A percentile compares a stretch with the other conserved stretches of the same genome.
These are phyloP conservation scores for Wickerhamomyces queroliae DNA, from an alignment of 805 yeast genomes.

Conservation along the genomic window DNA sequence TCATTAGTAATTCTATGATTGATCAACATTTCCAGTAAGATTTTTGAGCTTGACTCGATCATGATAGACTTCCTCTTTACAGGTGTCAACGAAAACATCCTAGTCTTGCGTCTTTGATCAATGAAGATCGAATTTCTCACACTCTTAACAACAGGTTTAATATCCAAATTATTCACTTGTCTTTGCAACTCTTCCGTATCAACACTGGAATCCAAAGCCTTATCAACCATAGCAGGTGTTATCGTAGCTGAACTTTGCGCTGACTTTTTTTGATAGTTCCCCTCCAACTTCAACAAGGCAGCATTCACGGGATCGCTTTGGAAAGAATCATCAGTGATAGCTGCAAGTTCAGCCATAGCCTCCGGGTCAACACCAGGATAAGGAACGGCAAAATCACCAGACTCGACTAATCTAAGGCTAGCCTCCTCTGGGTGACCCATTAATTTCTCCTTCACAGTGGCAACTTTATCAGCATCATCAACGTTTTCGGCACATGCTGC, in stretches of 20 bases:
- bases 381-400: conserved; percentile 21
- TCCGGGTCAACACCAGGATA: conserved; percentile 46
- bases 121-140: conserved; percentile 27
- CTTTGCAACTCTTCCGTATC: conserved; percentile 15
- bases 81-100: conserved; percentile 29
- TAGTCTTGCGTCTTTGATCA: conserved; percentile 33
- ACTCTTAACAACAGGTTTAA: conserved; percentile 8
- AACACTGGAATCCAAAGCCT: conserved; percentile 4
- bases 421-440: neutral
- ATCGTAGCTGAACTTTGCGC: neutral
- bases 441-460: neutral
- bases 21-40: conserved; percentile 33
- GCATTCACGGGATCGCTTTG: conserved; percentile 65
- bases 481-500: conserved; percentile 4
- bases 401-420: conserved; percentile 3
- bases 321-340: conserved; percentile 73
- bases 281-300: conserved; percentile 77
- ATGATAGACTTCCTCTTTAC: conserved; percentile 16
- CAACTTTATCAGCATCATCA: conserved; percentile 2
- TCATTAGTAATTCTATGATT: conserved; percentile 18
- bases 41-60: conserved; percentile 23
- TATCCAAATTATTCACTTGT: conserved; percentile 14
- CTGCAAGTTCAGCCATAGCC: conserved; percentile 71
- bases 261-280: conserved; percentile 32
- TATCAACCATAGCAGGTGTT: neutral